These are phyloP conservation scores for Gastrolobium villosum DNA, from an alignment of 306 rosid genomes.

Conservation along the genomic window DNA sequence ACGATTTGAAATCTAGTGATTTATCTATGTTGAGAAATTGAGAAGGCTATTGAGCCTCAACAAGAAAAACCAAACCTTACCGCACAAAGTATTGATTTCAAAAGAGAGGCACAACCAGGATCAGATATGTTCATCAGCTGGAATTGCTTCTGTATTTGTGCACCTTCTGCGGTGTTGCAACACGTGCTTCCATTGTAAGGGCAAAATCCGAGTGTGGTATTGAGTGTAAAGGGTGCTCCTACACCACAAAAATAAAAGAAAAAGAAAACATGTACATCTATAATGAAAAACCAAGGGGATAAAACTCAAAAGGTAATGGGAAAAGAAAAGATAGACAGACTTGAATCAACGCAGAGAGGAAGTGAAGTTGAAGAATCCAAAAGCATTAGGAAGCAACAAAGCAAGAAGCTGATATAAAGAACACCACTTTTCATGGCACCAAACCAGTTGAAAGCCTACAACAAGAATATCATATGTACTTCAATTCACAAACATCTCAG, in stretches of 20 bases:
- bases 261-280: neutral
- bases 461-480: conserved; percentile 42
- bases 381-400: conserved; percentile 65
- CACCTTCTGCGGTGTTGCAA: conserved; percentile 83
- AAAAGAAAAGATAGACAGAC: conserved; percentile 56
- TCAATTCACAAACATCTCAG: conserved; percentile 38
- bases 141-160: conserved; percentile 68
- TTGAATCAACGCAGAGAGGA: conserved; percentile 87
- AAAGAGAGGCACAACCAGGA: conserved; percentile 70
- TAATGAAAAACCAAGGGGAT: neutral
- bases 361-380: conserved; percentile 68
- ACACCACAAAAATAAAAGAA: conserved; percentile 42
- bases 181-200: conserved; percentile 84
- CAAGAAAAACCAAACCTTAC: conserved; percentile 55
- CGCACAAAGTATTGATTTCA: conserved; percentile 89
- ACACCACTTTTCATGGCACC: conserved; percentile 64
- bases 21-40: conserved; percentile 8
- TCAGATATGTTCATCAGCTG: conserved; percentile 74
- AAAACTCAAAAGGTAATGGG: neutral
- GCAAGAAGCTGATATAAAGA: conserved; percentile 54
- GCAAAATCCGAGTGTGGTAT: conserved; percentile 71
- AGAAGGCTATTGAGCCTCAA: conserved; percentile 15
- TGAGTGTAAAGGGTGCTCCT: conserved; percentile 76
- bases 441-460: conserved; percentile 32
- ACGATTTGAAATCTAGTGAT: too few species aligned